Evolutionary conservation across 768 basidiomycete genomes (phyloP), one percentile per base, ranked within the genome.

Genomic region (Psilocybe sp.): DNA sequence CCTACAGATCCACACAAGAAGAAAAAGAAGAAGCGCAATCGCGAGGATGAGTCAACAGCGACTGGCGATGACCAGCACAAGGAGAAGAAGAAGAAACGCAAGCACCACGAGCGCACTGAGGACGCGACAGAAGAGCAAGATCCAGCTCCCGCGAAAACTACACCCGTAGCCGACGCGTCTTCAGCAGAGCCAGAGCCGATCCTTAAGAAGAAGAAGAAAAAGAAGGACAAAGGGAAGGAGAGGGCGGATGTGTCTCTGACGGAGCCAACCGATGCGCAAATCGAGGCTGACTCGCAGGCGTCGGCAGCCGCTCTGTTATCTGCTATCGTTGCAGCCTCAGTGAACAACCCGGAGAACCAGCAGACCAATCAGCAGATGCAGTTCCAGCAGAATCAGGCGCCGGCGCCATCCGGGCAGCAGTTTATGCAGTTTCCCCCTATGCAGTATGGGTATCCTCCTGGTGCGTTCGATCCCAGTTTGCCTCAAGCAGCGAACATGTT

Each of bases 301-400:
- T 76, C 81, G 3, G 76, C 84, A 3, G 69, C 79, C 14, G 81
- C 81, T 7, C 76, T 87, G 44, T 68, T 87, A 35, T 81, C 80
- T 43, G 84, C 84, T 0, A 79, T 87, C 12, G 81, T 84, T 16
- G 82, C 82, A 31, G 82, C 84, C 5, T 80, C 84, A 3, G 75
- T 81, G n/a, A 76, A 75, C 7, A 75, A 77, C 13, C 70, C 75
- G 0, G 68, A 52, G n/a, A 52, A 50, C 53, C 31, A 39, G 36
- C 49, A 61, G 23, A 15, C 46, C n/a, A 48, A 57, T 19, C 64
- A 72, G 34, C 60, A 64, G 32, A 52, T 54, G 38, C 53, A 61
- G 40, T 70, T 60, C 44, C 67, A 68, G 36, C 71, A 65, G 47
- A 64, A 58, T 44, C 67, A 58, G 51, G 70, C 65, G 5, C 51